Base-by-base conservation (phyloP, 2,329 filamentous ascomycete genomes). In the Chaetomiaceae sp. region DNA sequence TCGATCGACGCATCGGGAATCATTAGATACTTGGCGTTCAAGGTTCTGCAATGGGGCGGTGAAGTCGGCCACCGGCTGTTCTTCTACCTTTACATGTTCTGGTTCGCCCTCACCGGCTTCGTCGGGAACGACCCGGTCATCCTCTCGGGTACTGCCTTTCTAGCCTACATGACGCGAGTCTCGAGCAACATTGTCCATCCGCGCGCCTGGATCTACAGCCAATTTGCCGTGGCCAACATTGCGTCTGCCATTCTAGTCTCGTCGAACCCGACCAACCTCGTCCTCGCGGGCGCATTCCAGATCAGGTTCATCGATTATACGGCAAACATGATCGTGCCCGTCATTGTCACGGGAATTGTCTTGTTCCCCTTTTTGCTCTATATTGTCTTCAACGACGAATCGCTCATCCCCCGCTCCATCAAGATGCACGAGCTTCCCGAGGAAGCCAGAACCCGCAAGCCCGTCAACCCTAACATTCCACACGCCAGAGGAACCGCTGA, bases 51-150 rank as follows among this genome's bases (percentile, higher is more conserved):
- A 53, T 82, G 78, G 69, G 85, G 82, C 43, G 85, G 86, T 3
- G 76, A 81, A 55, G 77, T 78, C n/a, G 86, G 86, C 0, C 82
- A 85, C 54, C 69, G 77, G 23, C 73, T 90, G 1, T 90, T 85
- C 71, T 83, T 89, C 66, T 88, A 85, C 63, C 80, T 89, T 4
- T 89, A 89, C 61, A 68, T 74, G 33, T 89, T 90, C 71, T 89
- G 89, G 71, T 88, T 88, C 58, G 65, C 67, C 4, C 67, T 89
- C 1, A 84, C 84, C 1, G 80, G 72, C 62, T 85, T 86, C 60
- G 84, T 89, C 45, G 86, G 86, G 7, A 90, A 89, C 54, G 86
- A 90, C 58, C 86, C 86, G 0, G 84, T 89, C 57, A 87, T 89
- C 48, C 69, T 89, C 0, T 88, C 85, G 0, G 86, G 86, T 1